Base-by-base conservation (phyloP, 2,329 filamentous ascomycete genomes). In the Pezicula neosporulosa region DNA sequence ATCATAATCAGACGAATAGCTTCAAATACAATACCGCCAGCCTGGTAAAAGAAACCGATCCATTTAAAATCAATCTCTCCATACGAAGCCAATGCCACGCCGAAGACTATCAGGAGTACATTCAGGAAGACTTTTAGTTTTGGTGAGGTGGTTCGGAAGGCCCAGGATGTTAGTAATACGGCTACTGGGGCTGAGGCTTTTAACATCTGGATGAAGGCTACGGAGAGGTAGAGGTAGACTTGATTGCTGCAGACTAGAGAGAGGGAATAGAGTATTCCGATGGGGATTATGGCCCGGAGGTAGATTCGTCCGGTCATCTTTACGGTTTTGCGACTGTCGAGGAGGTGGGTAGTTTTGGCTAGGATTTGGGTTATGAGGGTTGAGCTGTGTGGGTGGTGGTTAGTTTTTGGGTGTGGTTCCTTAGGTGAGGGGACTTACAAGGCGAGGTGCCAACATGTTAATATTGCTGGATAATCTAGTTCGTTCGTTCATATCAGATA, bases 271-370 rank as follows among this genome's bases (percentile, higher is more conserved):
- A 96, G 93, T 69, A 96, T 73, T 59, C 92, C 92, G 61, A 97
- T 96, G 46, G 93, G 92, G 35, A 96, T 85, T 59, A 97, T 96
- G 45, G 90, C 90, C 59, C 90, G 87, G 53, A 97, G 77, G 71
- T 97, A 97, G 64, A 96, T 85, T 57, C 86, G 87, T 62, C 90
- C 89, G n/a, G 89, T 97, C 92, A 97, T 97, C 76, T 95, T 95
- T 56, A 97, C 90, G 36, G 86, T 87, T 76, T 96, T 95, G 64
- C 93, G 86, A 61, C 90, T 90, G 74, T 97, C 93, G 58, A 97
- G 88, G 48, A 95, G 76, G 41, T 78, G 86, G 39, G 92, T 97
- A 68, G 89, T 95, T 64, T 89, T 87, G 46, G 93, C 91, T 68
- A 97, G 82, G 61, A 96, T 66, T 73, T 97, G 93, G 62, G 93